These are phyloP conservation scores for Acacia confusa DNA, from an alignment of 306 rosid genomes.

Conservation along the genomic window DNA sequence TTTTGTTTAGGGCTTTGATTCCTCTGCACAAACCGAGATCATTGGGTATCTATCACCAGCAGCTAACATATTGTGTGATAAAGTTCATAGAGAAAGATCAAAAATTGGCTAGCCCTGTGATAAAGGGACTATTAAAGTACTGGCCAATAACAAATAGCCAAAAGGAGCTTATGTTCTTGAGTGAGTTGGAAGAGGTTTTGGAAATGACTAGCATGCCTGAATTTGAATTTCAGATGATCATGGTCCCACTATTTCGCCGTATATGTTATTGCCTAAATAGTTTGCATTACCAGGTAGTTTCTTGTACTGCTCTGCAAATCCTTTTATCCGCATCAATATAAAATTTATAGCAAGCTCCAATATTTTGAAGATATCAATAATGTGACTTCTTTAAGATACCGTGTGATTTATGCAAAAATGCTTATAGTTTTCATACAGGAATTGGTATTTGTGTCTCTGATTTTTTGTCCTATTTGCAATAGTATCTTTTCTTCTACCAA, in stretches of 20 bases:
- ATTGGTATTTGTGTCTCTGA: neutral
- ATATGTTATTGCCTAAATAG: slow-evolving; percentile 78
- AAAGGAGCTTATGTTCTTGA: slow-evolving; percentile 95
- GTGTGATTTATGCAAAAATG: neutral
- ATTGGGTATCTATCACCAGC: slow-evolving; percentile 89
- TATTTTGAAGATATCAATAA: neutral
- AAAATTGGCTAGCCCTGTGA: slow-evolving; percentile 73
- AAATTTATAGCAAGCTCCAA: neutral
- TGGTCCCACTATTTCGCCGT: slow-evolving; percentile 79
- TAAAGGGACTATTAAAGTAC: slow-evolving; percentile 84
- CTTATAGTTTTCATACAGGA: neutral
- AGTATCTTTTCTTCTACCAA: slow-evolving; percentile 12
- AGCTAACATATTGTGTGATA: slow-evolving; percentile 80
- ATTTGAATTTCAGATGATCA: slow-evolving; percentile 85
- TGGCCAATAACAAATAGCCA: slow-evolving; percentile 98
- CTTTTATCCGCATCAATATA: neutral
- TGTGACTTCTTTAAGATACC: neutral
- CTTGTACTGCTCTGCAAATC: neutral
- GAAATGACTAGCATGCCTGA: slow-evolving; percentile 88
- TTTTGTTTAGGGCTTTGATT: slow-evolving; percentile 83
- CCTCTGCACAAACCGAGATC: slow-evolving; percentile 98
- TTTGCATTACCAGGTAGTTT: slow-evolving; percentile 86
- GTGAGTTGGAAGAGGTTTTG: slow-evolving; percentile 93
- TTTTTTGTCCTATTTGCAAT: neutral
- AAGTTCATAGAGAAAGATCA: slow-evolving; percentile 97